phyloP scores from a whole-genome alignment of 768 basidiomycete genomes.

The Boletus patriciae region DNA sequence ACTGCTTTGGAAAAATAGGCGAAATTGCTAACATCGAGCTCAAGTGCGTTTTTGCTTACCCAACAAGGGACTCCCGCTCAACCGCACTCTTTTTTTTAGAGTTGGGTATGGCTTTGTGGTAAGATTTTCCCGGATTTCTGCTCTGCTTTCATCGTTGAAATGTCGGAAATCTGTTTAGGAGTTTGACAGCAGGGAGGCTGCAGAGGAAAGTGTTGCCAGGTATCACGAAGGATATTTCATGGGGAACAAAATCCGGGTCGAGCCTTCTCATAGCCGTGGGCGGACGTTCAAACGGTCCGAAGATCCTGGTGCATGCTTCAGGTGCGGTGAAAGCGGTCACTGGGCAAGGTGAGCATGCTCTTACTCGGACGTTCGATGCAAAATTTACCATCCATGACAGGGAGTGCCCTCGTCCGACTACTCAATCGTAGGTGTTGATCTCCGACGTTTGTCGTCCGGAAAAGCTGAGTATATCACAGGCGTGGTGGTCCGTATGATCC shows the following conservation, averaged over 20 bases:
- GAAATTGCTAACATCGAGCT: slow-evolving; percentile 73
- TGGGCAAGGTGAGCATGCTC: slow-evolving; percentile 72
- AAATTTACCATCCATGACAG: slow-evolving; percentile 37
- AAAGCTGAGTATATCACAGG: slow-evolving; percentile 22
- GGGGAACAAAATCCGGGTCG: slow-evolving; percentile 90
- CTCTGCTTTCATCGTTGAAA: neutral
- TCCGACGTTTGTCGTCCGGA: neutral
- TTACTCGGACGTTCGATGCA: neutral
- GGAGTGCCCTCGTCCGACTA: slow-evolving; percentile 65
- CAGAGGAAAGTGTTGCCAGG: slow-evolving; percentile 83
- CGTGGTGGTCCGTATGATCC: slow-evolving; percentile 48
- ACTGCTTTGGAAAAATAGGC: slow-evolving; percentile 85
- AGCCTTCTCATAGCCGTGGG: slow-evolving; percentile 81
- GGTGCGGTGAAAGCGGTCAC: slow-evolving; percentile 81
- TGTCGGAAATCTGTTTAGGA: slow-evolving; percentile 47
- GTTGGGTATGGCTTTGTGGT: slow-evolving; percentile 91
- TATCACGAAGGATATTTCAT: slow-evolving; percentile 90
- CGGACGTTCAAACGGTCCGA: slow-evolving; percentile 76
- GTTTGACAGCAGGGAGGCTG: slow-evolving; percentile 78
- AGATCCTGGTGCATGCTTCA: slow-evolving; percentile 89
- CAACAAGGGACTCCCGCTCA: slow-evolving; percentile 11
- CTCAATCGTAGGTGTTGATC: slow-evolving; percentile 46
- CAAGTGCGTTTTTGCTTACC: slow-evolving; percentile 57
- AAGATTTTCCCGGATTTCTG: slow-evolving; percentile 31
- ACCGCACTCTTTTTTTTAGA: slow-evolving; percentile 39